Percentiles rank a stretch among this genome's conserved stretches.
These are phyloP conservation scores for Andrographis paniculata DNA, from an alignment of 305 asterid species.

Conservation along the genomic window DNA sequence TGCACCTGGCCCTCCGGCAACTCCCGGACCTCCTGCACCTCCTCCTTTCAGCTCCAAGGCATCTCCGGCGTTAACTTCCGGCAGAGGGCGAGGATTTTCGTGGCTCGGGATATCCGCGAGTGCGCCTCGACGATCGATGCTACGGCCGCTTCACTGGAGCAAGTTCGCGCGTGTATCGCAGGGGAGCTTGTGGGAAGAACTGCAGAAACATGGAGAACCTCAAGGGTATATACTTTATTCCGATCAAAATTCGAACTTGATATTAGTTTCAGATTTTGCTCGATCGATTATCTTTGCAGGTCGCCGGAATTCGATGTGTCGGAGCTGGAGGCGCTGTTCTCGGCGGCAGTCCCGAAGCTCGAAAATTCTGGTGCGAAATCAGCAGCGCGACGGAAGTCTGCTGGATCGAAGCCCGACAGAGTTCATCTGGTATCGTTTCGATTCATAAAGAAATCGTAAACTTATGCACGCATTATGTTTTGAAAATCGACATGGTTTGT, in stretches of 20 bases:
- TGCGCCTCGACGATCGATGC: conserved; percentile 59
- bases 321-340: conserved; percentile 88
- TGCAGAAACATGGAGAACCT: conserved; percentile 86
- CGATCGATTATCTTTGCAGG: not conserved
- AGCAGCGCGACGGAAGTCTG: conserved; percentile 81
- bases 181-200: conserved; percentile 99
- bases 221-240: conserved; percentile 61
- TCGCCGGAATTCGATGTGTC: conserved; percentile 82
- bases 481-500: not conserved
- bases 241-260: no score
- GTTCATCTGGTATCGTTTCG: conserved; percentile 69
- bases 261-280: conserved; percentile 10
- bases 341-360: conserved; percentile 76
- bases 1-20: conserved; percentile 63
- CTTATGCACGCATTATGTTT: not conserved
- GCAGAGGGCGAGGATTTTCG: conserved; percentile 41
- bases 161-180: conserved; percentile 94
- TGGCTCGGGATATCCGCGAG: conserved; percentile 32
- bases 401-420: conserved; percentile 83
- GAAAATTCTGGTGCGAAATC: conserved; percentile 56
- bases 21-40: conserved; percentile 85
- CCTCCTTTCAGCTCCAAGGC: conserved; percentile 57
- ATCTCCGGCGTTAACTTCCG: conserved; percentile 28
- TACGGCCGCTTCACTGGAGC: conserved; percentile 99
- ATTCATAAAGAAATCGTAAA: no score